Base-by-base conservation (phyloP, 768 basidiomycete genomes). In the Rhizopogon roseolus region DNA sequence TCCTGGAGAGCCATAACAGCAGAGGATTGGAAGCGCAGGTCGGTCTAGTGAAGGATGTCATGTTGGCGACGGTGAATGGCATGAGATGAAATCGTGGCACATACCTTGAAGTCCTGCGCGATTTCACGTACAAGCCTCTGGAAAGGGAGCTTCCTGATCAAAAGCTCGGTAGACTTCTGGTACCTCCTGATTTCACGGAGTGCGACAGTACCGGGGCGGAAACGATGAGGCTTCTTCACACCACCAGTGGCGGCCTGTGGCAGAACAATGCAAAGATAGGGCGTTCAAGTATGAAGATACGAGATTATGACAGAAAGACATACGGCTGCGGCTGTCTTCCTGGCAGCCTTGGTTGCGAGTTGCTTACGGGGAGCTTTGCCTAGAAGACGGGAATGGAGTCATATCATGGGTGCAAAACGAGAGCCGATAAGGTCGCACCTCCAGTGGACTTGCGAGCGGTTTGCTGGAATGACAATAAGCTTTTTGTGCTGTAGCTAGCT, bases 101-200 rank as follows among this genome's bases (percentile, higher is more conserved):
- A 29, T 54, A 86, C 89, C 86, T 95, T 95, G 82, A 95, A 93
- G 73, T 92, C 92, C 73, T 93, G 91, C n/a, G 91, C 91, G 62
- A 94, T 93, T 76, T 94, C 88, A 80, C 92, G 92, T 60, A 98
- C 95, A 64, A 98, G 85, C 64, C 95, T 84, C 78, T 98, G 95
- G 93, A 98, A 98, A 62, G 96, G 96, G 59, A 98, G 90, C 86
- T 98, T 98, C 78, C 96, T 84, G 81, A 98, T 98, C 66, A 98
- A 85, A 62, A 99, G 87, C 81, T 98, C 96, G 60, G 96, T 98
- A 57, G 92, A 94, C 81, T 97, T 97, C 76, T 98, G 94, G 81
- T 98, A 97, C 73, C 94, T 83, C 69, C 96, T 80, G 66, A 98
- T 98, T 77, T 98, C 95, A 82, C 96, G 94, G 61, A 99, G 93